Conservation (phyloP, 495 filamentous ascomycete genomes). For the Penicillium ucsense region DNA sequence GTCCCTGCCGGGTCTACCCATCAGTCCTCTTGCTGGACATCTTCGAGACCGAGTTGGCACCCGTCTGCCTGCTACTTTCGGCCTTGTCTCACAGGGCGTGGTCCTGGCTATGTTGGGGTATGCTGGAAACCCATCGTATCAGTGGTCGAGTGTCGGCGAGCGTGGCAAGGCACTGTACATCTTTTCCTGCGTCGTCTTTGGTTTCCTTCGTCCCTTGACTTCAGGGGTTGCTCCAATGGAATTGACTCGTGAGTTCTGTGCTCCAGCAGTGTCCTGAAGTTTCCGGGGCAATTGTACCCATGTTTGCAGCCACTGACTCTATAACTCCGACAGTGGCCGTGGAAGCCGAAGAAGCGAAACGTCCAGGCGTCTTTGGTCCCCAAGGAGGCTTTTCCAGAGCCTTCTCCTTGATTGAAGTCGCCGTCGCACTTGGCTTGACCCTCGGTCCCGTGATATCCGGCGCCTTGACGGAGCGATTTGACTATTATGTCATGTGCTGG, state of each 20-base stretch:
- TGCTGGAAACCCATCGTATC: constrained; percentile 11
- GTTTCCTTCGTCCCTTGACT: constrained; percentile 13
- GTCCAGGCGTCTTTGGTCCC: constrained; percentile 25
- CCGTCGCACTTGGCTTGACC: constrained; percentile 24
- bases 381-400: constrained; percentile 31
- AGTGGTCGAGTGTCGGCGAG: constrained; percentile 6
- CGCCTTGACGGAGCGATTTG: constrained; percentile 20
- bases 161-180: constrained; percentile 15
- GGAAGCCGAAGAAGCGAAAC: constrained; percentile 11
- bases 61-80: constrained; percentile 13
- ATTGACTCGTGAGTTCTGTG: constrained; percentile 18
- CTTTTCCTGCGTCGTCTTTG: constrained; percentile 8
- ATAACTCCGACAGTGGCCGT: constrained; percentile 3
- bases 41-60: constrained; percentile 21
- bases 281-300: too few species aligned
- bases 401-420: constrained; percentile 25
- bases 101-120: constrained; percentile 17
- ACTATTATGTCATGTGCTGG: constrained; percentile 25
- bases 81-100: constrained; percentile 10
- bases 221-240: constrained; percentile 23
- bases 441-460: constrained; percentile 28
- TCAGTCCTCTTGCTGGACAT: constrained; percentile 16
- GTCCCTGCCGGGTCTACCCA: constrained; percentile 17
- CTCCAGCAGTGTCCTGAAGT: constrained; percentile 5
- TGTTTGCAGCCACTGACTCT: too few species aligned